Conservation (phyloP, 1,284 basidiomycete genomes). For the Inonotus obliquus region DNA sequence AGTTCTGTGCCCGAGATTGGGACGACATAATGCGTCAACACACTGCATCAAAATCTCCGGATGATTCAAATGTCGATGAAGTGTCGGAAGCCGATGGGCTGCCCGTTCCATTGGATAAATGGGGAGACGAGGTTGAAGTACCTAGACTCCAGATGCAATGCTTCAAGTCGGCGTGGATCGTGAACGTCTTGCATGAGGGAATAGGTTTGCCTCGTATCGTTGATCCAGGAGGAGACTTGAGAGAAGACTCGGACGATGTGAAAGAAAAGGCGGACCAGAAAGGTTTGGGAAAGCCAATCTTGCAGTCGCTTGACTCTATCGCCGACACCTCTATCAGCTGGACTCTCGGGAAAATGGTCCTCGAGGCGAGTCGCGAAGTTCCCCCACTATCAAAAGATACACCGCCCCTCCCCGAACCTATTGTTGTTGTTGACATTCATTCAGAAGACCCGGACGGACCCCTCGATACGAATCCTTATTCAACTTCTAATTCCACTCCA, state of each 20-base stretch:
- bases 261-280: constrained; percentile 73
- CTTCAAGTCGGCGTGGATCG: constrained; percentile 99
- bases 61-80: constrained; percentile 52
- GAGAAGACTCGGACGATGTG: constrained; percentile 62
- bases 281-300: constrained; percentile 72
- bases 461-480: neutral
- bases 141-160: constrained; percentile 94
- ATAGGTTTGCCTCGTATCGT: constrained; percentile 92
- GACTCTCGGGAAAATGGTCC: constrained; percentile 97
- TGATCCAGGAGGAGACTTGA: constrained; percentile 72
- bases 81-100: constrained; percentile 52
- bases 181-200: constrained; percentile 94
- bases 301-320: constrained; percentile 92
- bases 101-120: constrained; percentile 59
- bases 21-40: constrained; percentile 67
- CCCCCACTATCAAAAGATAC: constrained; percentile 42
- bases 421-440: constrained; percentile 54
- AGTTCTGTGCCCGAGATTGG: constrained; percentile 86
- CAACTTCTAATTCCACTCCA: constrained; percentile 45
- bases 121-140: constrained; percentile 73
- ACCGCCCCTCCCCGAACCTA: constrained; percentile 61
- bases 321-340: constrained; percentile 92
- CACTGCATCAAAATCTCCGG: constrained; percentile 44
- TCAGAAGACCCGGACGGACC: neutral
- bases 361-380: constrained; percentile 89